phyloP scores from a whole-genome alignment of 2,329 filamentous ascomycete species.

The Fusarium chaquense region DNA sequence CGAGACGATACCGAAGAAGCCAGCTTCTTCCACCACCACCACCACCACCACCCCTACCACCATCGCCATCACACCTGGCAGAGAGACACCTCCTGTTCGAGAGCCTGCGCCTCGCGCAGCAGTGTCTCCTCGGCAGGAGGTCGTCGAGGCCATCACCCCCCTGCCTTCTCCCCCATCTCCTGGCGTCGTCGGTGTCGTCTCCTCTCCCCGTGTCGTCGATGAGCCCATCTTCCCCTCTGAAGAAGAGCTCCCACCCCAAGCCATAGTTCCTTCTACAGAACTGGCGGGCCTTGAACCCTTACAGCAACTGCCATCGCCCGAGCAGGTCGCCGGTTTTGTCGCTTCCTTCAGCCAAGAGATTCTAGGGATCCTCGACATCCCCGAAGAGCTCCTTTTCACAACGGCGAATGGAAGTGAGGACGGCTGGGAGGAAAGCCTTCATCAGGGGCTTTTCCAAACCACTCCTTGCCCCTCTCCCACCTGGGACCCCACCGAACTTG shows the following conservation, averaged over 20 bases:
- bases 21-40: not conserved
- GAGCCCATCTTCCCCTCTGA: not conserved
- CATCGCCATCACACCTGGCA: not conserved
- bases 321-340: not conserved
- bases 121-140: constrained; percentile 1
- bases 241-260: not conserved
- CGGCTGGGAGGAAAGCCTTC: not conserved
- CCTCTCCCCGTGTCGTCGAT: constrained; percentile 2
- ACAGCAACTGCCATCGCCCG: not conserved
- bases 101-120: not conserved
- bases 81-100: not conserved
- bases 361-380: not conserved
- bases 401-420: not conserved
- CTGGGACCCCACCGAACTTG: not conserved
- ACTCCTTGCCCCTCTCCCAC: not conserved
- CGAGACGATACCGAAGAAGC: too few species aligned
- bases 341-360: not conserved
- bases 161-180: not conserved
- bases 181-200: not conserved
- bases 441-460: not conserved
- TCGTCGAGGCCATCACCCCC: not conserved
- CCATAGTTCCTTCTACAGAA: not conserved
- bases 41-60: not conserved
- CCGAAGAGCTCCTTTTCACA: not conserved
- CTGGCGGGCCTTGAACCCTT: not conserved